Evolutionary conservation across 805 yeast species (phyloP).

Genomic region (Saccharomycopsis fodiens): DNA sequence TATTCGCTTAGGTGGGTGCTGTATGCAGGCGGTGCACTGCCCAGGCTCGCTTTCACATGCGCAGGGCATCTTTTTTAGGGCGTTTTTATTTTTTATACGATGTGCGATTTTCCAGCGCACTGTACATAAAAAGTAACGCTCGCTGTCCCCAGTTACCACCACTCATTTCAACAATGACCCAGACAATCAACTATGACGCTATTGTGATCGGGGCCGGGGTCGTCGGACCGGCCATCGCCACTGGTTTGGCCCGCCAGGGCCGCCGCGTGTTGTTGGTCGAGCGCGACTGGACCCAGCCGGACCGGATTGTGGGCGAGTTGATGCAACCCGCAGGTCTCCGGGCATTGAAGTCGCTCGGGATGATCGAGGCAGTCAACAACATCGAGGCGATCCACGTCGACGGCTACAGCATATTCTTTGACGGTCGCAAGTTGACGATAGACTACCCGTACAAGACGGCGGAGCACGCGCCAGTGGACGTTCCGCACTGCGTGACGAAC

Average conservation of each 20-base stretch:
- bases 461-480: slow-evolving; percentile 33
- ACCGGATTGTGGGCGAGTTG: slow-evolving; percentile 94
- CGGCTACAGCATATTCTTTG: slow-evolving; percentile 76
- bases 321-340: slow-evolving; percentile 96
- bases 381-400: slow-evolving; percentile 70
- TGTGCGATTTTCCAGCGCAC: background rate
- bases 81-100: slow-evolving; percentile 2
- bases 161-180: background rate
- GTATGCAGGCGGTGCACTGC: too few species aligned
- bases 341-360: slow-evolving; percentile 74
- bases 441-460: slow-evolving; percentile 62
- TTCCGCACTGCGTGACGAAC: slow-evolving; percentile 37
- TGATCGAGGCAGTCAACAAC: slow-evolving; percentile 64
- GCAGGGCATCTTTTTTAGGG: too few species aligned
- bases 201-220: slow-evolving; percentile 98
- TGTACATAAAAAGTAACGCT: background rate
- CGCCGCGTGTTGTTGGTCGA: slow-evolving; percentile 69
- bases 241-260: slow-evolving; percentile 85
- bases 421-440: slow-evolving; percentile 48
- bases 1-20: too few species aligned
- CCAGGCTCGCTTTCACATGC: too few species aligned
- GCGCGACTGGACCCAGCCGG: slow-evolving; percentile 88
- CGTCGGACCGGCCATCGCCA: slow-evolving; percentile 89
- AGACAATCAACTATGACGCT: slow-evolving; percentile 49
- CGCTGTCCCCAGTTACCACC: background rate